These are phyloP conservation scores for Pythium volutum DNA, from an alignment of 352 stramenopile genomes.

Conservation along the genomic window DNA sequence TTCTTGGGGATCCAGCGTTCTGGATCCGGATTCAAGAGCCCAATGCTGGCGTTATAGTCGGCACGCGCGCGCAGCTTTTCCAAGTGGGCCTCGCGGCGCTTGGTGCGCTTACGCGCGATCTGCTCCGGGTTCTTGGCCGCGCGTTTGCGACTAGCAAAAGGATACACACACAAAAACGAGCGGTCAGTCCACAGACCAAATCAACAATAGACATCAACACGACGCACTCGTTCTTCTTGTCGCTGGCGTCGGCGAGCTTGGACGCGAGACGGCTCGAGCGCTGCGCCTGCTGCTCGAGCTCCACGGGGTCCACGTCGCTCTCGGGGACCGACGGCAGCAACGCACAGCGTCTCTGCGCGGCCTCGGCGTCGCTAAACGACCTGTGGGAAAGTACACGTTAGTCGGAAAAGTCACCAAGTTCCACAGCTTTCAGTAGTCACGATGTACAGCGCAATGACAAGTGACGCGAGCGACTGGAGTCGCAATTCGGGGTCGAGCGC, in stretches of 20 bases:
- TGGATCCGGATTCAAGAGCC: conserved; percentile 68
- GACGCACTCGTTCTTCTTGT: conserved; percentile 84
- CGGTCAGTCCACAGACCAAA: neutral
- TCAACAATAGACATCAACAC: neutral
- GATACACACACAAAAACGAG: neutral
- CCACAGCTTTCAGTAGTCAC: no score
- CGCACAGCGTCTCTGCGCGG: conserved; percentile 53
- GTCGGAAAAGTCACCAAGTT: neutral
- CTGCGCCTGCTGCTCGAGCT: conserved; percentile 59
- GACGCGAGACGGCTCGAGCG: conserved; percentile 58
- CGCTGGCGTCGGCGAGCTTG: conserved; percentile 51
- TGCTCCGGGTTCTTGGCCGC: conserved; percentile 69
- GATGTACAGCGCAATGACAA: conserved; percentile 72
- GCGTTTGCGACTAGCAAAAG: conserved; percentile 54
- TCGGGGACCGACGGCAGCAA: conserved; percentile 62
- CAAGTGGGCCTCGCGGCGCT: conserved; percentile 60
- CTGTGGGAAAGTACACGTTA: conserved; percentile 27
- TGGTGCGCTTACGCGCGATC: conserved; percentile 70
- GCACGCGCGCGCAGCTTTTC: conserved; percentile 50
- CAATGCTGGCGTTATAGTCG: conserved; percentile 79
- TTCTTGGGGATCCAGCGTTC: conserved; percentile 88
- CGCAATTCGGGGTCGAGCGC: conserved; percentile 64
- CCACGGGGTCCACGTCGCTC: conserved; percentile 51
- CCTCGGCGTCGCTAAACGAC: conserved; percentile 71
- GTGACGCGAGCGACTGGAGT: conserved; percentile 69